These are phyloP conservation scores for Boletus rufocinnamomeus DNA, from an alignment of 768 basidiomycete species.

Conservation along the genomic window DNA sequence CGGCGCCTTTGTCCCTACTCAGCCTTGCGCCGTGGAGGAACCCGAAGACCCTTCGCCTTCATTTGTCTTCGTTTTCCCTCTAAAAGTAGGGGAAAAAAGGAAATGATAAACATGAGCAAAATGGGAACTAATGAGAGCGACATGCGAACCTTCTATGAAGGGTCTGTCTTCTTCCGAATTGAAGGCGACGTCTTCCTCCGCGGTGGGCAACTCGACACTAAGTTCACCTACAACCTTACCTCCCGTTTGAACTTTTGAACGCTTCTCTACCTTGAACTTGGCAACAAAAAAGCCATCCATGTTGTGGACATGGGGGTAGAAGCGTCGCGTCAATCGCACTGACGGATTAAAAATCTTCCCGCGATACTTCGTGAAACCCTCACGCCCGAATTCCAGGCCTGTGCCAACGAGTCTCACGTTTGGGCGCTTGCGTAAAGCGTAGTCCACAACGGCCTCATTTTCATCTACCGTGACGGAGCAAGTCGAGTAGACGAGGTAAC, in stretches of 20 bases:
- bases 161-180: constrained; percentile 74
- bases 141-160: constrained; percentile 74
- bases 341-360: constrained; percentile 87
- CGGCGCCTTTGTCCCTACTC: constrained; percentile 26
- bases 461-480: constrained; percentile 98
- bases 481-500: constrained; percentile 95
- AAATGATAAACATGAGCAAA: constrained; percentile 12
- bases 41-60: constrained; percentile 74
- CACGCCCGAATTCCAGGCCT: constrained; percentile 89
- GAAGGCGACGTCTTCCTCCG: constrained; percentile 50
- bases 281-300: constrained; percentile 99
- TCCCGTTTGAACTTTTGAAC: constrained; percentile 48
- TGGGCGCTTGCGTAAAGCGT: constrained; percentile 92
- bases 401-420: constrained; percentile 91
- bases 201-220: constrained; percentile 29
- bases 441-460: constrained; percentile 97
- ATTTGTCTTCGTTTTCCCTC: constrained; percentile 74
- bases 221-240: constrained; percentile 28
- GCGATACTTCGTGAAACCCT: constrained; percentile 87
- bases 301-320: constrained; percentile 97
- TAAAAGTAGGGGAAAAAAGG: constrained; percentile 29
- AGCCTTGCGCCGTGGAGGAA: constrained; percentile 52
- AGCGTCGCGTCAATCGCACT: constrained; percentile 80
- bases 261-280: constrained; percentile 93
- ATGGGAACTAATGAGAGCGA: not conserved